Evolutionary conservation across 768 basidiomycete genomes (phyloP), one percentile per base, ranked within the genome.

Genomic region (Leccinum fibrillosum): DNA sequence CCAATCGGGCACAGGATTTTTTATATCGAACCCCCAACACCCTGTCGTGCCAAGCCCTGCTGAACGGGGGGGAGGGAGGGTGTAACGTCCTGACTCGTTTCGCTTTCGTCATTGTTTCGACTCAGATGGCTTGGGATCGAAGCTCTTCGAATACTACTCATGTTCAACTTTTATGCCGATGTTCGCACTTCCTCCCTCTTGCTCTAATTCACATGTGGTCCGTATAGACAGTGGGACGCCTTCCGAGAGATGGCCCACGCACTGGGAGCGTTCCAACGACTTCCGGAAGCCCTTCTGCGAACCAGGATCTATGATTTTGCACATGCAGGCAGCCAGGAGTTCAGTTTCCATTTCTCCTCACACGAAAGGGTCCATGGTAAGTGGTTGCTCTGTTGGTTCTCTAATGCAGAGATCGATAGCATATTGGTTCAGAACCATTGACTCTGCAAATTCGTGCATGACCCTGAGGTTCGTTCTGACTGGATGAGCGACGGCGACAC

Each of bases 331-430:
- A 55, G 47, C 39, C 23, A 30, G 55, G 34, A 17, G 34, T 23
- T 48, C 56, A 49, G 28, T 51, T 35, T 49, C 30, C 45, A 30
- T 52, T 54, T 39, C 25, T 56, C 35, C 35, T 25, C 62, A 56
- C 52, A 37, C 39, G 37, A 42, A 19, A 54, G n/a, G 54, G 59
- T 44, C 9, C n/a, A 19, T 21, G 11, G 48, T 57, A 49, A 57
- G 55, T 44, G 48, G 12, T 45, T 64, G 17, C 61, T 53, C 52
- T 55, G 26, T 35, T 26, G 26, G 30, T 45, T 59, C 39, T 58
- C 58, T 48, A 39, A 39, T 49, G 34, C 58, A 54, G 52, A 49
- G 50, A 64, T 62, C 56, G 59, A 60, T 62, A 53, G 49, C 54
- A 30, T 49, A 49, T 47, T 47, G 32, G 42, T 47, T 45, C 49